Evolutionary conservation across 2,329 filamentous ascomycete species (phyloP), one percentile per base, ranked within the genome.

Genomic region (Graphiopsis chlorocephala): DNA sequence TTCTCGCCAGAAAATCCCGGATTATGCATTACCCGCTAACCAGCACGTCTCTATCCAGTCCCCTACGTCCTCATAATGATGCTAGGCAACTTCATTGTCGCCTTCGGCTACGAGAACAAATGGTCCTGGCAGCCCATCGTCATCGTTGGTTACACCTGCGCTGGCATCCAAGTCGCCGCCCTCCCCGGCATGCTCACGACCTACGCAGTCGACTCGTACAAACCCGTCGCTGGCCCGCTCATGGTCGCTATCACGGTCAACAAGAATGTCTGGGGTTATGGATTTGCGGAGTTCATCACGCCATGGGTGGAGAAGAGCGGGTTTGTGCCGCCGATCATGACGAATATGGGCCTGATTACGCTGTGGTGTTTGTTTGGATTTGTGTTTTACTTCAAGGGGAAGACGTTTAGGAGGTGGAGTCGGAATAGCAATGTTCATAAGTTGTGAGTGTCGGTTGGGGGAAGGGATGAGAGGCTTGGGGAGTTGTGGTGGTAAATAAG

Each of bases 211-310:
- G 87, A 89, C 72, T 84, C 81, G 64, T 89, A 89, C 74, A 89
- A 88, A 75, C 85, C 86, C 0, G 83, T 88, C 2, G 81, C 86
- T 0, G 86, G 86, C 3, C 82, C 80, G 2, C 76, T 88, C 56
- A 86, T 88, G 72, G 85, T 88, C 0, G 79, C 82, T 8, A 83
- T 87, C 68, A 88, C 86, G 0, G 85, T 88, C 53, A 86, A 87
- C 70, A 88, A 88, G 77, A 88, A 88, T 64, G 63, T 88, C 0
- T 87, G 85, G 84, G 86, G 86, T 0, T 88, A 87, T 71, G 85
- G 85, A 0, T 84, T 88, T 68, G 77, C 77, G 58, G 61, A 64
- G 38, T 77, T 76, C 67, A 72, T 77, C 68, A 76, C 71, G 1
- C 75, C 78, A 0, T 87, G 84, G 84, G 78, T 79, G 14, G 76